phyloP scores from a whole-genome alignment of 495 filamentous ascomycete genomes.

The Xanthoparmelia taractica region DNA sequence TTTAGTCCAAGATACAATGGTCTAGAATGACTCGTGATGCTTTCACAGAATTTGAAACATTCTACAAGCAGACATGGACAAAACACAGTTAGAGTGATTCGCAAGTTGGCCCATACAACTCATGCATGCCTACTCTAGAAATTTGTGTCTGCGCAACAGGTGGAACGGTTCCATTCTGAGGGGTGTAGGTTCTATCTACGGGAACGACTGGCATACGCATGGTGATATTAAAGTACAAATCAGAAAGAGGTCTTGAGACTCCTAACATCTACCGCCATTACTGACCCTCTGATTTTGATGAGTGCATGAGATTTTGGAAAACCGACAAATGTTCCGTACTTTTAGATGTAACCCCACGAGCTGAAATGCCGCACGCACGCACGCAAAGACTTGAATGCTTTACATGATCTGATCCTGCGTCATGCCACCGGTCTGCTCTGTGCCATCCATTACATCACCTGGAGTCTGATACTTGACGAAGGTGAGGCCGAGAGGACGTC shows the following conservation, averaged over 20 bases:
- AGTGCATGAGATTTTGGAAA: neutral
- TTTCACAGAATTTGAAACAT: too few relatives aligned
- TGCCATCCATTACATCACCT: conserved; percentile 70
- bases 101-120: neutral
- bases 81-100: too few relatives aligned
- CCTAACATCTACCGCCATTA: conserved; percentile 10
- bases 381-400: conserved; percentile 5
- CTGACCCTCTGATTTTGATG: conserved; percentile 1
- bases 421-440: conserved; percentile 60
- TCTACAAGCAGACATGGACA: neutral
- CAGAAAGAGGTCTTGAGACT: neutral
- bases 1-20: neutral
- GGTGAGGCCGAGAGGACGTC: conserved; percentile 81
- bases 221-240: conserved; percentile 2
- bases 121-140: neutral
- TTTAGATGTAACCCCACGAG: conserved; percentile 3
- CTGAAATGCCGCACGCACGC: conserved; percentile 6
- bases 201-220: conserved; percentile 1
- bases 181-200: neutral
- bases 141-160: neutral
- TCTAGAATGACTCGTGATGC: neutral
- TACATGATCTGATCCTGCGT: conserved; percentile 99
- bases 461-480: conserved; percentile 82
- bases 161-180: neutral
- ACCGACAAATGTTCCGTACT: conserved; percentile 10